Conservation (phyloP, 345 rosid genomes). For the Linum trigynum region DNA sequence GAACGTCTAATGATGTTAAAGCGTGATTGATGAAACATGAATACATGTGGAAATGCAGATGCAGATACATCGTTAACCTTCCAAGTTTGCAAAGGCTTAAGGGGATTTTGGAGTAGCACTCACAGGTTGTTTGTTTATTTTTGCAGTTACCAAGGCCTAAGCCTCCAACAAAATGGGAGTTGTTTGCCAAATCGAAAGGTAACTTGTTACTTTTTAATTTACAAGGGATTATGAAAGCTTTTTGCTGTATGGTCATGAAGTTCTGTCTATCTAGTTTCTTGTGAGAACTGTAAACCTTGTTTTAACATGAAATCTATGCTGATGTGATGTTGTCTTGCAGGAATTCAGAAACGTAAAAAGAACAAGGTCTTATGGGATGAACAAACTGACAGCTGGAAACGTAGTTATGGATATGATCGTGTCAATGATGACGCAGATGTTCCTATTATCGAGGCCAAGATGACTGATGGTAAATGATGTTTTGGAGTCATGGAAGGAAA, state of each 20-base stretch:
- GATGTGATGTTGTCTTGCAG: conserved; percentile 28
- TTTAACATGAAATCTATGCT: neutral
- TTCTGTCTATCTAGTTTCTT: too few relatives aligned
- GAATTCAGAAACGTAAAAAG: conserved; percentile 72
- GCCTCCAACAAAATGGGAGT: conserved; percentile 52
- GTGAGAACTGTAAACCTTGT: neutral
- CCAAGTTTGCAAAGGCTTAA: too few relatives aligned
- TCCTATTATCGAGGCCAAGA: conserved; percentile 80
- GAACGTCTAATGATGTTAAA: too few relatives aligned
- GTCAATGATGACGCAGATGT: conserved; percentile 80
- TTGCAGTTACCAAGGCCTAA: conserved; percentile 49
- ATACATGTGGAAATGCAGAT: too few relatives aligned
- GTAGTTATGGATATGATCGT: conserved; percentile 82
- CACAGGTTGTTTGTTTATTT: neutral
- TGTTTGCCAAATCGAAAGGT: conserved; percentile 45
- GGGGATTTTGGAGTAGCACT: neutral
- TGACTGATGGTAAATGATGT: conserved; percentile 51
- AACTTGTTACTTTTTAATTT: neutral
- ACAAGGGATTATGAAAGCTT: neutral
- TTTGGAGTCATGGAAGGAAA: neutral
- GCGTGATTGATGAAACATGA: too few relatives aligned
- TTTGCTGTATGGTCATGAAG: neutral
- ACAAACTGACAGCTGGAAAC: conserved; percentile 78
- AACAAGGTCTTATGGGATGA: conserved; percentile 82
- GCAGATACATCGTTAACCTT: too few relatives aligned